Percentiles rank a stretch among this genome's conserved stretches.
phyloP scores from a whole-genome alignment of 2,329 filamentous ascomycete genomes.

The Cercospora brassicicola region DNA sequence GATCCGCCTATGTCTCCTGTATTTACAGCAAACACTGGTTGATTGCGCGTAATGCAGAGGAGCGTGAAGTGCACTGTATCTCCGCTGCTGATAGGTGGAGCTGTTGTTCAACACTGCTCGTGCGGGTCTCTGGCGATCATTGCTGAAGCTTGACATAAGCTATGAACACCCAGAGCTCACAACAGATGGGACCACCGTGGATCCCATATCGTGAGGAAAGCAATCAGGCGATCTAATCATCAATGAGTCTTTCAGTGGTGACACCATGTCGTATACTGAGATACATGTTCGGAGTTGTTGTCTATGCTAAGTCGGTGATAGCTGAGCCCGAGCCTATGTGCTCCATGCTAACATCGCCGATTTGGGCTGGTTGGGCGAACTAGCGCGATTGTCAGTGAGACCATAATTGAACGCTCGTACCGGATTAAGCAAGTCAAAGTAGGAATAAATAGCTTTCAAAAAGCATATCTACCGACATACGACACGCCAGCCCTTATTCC shows the following conservation, averaged over 20 bases:
- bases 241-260: not conserved
- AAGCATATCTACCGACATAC: not conserved
- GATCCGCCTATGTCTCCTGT: not conserved
- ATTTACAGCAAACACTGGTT: not conserved
- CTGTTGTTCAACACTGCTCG: not conserved
- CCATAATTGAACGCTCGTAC: not conserved
- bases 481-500: not conserved
- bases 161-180: not conserved
- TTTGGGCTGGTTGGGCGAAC: not conserved
- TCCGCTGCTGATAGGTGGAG: not conserved
- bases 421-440: not conserved
- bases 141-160: not conserved
- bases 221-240: not conserved
- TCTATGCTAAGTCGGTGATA: not conserved
- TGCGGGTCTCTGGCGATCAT: not conserved
- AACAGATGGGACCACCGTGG: not conserved
- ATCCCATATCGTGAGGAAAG: not conserved
- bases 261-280: not conserved
- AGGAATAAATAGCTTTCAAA: not conserved
- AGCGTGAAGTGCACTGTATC: not conserved
- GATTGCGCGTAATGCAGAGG: not conserved
- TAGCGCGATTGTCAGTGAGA: not conserved
- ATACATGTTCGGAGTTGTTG: not conserved
- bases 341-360: not conserved
- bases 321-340: not conserved